Evolutionary conservation across 2,329 filamentous ascomycete species (phyloP).

Genomic region (Ophiostoma montium): DNA sequence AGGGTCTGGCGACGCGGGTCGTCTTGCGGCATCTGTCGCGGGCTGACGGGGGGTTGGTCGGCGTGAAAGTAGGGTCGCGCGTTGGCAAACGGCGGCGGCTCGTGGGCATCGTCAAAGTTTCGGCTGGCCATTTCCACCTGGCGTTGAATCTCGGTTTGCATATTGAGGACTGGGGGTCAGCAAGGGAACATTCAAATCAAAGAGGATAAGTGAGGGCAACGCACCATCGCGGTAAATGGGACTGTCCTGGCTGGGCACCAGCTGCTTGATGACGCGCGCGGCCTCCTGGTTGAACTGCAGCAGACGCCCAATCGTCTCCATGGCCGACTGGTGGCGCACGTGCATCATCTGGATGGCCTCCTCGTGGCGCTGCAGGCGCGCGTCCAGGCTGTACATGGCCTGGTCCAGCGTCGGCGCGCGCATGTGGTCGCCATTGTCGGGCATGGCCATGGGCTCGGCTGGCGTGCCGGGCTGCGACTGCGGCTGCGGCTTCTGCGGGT

Average conservation of each 20-base stretch:
- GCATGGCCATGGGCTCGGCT: conserved; percentile 60
- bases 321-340: conserved; percentile 65
- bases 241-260: conserved; percentile 64
- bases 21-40: conserved; percentile 73
- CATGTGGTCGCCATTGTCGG: conserved; percentile 55
- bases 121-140: conserved; percentile 41
- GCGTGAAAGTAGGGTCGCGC: conserved; percentile 54
- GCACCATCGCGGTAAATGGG: conserved; percentile 70
- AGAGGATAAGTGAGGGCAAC: conserved; percentile 19
- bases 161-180: conserved; percentile 30
- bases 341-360: conserved; percentile 69
- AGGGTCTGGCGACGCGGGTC: conserved; percentile 63
- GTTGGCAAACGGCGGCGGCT: conserved; percentile 46
- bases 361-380: conserved; percentile 65
- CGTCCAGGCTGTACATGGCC: conserved; percentile 64
- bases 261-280: conserved; percentile 55
- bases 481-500: conserved; percentile 56
- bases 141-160: conserved; percentile 47
- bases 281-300: conserved; percentile 74
- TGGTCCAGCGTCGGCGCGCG: conserved; percentile 65
- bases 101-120: conserved; percentile 49
- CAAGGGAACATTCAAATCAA: background rate
- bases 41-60: conserved; percentile 71
- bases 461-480: conserved; percentile 75
- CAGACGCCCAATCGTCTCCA: conserved; percentile 62